Evolutionary conservation across 2,329 filamentous ascomycete species (phyloP).

Genomic region (Aspergillus sp.): DNA sequence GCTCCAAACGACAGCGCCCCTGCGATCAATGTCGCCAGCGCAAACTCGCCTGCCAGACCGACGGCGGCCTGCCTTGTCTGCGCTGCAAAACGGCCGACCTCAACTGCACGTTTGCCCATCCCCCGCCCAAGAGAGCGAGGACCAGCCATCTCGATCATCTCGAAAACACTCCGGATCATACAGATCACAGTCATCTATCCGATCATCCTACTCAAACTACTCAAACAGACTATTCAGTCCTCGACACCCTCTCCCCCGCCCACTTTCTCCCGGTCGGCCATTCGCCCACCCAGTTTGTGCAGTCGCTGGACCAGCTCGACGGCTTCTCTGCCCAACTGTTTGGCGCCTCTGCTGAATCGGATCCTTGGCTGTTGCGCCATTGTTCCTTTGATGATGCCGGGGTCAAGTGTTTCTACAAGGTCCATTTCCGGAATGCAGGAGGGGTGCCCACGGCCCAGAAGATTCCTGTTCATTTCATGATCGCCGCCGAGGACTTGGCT

Average conservation of each 20-base stretch:
- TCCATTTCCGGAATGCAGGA: constrained; percentile 35
- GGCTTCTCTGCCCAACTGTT: constrained; percentile 25
- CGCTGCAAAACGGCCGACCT: constrained; percentile 19
- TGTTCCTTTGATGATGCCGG: constrained; percentile 34
- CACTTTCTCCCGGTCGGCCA: constrained; percentile 13
- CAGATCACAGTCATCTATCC: background rate
- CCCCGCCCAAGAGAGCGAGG: constrained; percentile 18
- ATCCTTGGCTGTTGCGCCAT: constrained; percentile 33
- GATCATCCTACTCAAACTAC: constrained; percentile 6
- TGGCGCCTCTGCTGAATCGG: constrained; percentile 29
- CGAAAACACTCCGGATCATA: background rate
- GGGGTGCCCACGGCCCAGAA: constrained; percentile 29
- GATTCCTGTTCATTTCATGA: constrained; percentile 30
- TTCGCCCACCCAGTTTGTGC: constrained; percentile 19
- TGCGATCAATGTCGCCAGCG: constrained; percentile 29
- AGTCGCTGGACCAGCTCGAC: constrained; percentile 26
- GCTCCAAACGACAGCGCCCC: constrained; percentile 28
- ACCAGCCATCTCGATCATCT: background rate
- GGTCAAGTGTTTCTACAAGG: constrained; percentile 29
- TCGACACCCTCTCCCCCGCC: background rate
- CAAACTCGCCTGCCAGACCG: constrained; percentile 26
- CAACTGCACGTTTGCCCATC: constrained; percentile 19
- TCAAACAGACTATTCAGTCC: constrained; percentile 7
- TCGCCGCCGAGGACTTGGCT: constrained; percentile 17
- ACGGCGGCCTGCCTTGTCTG: constrained; percentile 17